Percentiles rank a stretch among this genome's conserved stretches.
phyloP scores from a whole-genome alignment of 2,329 filamentous ascomycete genomes.

The Arachnomyces sp. region DNA sequence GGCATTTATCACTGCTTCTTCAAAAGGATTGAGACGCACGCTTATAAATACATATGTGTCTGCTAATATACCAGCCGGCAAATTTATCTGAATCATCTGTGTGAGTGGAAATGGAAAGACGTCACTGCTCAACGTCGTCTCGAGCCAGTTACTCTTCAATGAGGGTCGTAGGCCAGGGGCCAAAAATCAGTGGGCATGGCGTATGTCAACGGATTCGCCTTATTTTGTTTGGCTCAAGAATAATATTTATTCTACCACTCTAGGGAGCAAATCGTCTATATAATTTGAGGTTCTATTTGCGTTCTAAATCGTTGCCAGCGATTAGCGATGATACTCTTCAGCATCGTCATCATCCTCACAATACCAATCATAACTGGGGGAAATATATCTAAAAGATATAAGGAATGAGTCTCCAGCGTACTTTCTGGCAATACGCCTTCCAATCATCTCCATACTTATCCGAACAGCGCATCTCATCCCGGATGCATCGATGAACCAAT shows the following conservation, averaged over 20 bases:
- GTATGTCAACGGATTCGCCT: constrained; percentile 65
- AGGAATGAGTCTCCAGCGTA: constrained; percentile 38
- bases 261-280: too few relatives aligned
- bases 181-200: constrained; percentile 39
- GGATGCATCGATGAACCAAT: constrained; percentile 39
- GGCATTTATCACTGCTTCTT: too few relatives aligned
- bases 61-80: constrained; percentile 58
- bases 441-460: constrained; percentile 41
- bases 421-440: constrained; percentile 37
- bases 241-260: too few relatives aligned
- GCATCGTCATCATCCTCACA: too few relatives aligned
- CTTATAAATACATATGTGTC: constrained; percentile 36
- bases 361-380: too few relatives aligned
- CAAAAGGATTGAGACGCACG: too few relatives aligned
- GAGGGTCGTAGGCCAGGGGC: constrained; percentile 54
- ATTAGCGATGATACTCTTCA: too few relatives aligned
- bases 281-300: too few relatives aligned
- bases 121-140: constrained; percentile 62
- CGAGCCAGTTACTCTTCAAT: constrained; percentile 46
- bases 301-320: too few relatives aligned
- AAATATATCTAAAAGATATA: constrained; percentile 24
- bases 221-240: too few relatives aligned
- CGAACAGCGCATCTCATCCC: constrained; percentile 40
- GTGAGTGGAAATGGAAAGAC: constrained; percentile 69
- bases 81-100: constrained; percentile 67